A percentile compares a stretch with the other conserved stretches of the same genome.
These are phyloP conservation scores for Ophiostoma populinum DNA, from an alignment of 2,329 filamentous ascomycete species.

Conservation along the genomic window DNA sequence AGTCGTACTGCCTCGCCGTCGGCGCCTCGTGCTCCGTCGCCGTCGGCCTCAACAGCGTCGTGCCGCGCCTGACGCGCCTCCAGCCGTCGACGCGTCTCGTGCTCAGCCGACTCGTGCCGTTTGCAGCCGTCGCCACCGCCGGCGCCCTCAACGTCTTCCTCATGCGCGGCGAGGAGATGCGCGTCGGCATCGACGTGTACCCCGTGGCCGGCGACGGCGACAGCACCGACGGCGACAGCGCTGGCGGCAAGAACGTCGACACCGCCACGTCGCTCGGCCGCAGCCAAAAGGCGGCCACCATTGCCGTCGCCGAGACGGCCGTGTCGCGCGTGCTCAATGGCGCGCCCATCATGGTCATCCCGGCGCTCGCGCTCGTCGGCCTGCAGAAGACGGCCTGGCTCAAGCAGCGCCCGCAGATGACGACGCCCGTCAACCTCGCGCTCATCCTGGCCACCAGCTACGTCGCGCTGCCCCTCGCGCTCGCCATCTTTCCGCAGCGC, in stretches of 20 bases:
- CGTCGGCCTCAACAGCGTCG: slow-evolving; percentile 74
- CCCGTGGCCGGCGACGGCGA: slow-evolving; percentile 33
- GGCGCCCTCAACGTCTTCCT: slow-evolving; percentile 90
- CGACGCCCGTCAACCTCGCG: slow-evolving; percentile 69
- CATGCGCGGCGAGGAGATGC: slow-evolving; percentile 94
- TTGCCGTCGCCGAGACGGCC: slow-evolving; percentile 88
- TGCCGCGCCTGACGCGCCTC: slow-evolving; percentile 65
- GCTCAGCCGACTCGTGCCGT: slow-evolving; percentile 78
- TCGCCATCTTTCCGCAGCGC: slow-evolving; percentile 84
- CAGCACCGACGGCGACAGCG: background rate
- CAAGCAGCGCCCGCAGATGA: slow-evolving; percentile 55
- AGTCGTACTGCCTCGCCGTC: slow-evolving; percentile 86
- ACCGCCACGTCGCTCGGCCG: slow-evolving; percentile 59
- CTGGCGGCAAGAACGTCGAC: no score
- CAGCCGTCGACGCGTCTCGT: slow-evolving; percentile 59
- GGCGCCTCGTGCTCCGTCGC: slow-evolving; percentile 88
- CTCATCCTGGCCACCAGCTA: slow-evolving; percentile 77
- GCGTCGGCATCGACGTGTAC: slow-evolving; percentile 81
- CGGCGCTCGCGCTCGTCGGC: slow-evolving; percentile 68
- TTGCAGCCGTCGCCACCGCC: slow-evolving; percentile 83
- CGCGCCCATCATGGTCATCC: slow-evolving; percentile 92
- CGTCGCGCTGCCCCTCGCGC: slow-evolving; percentile 72
- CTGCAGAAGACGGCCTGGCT: slow-evolving; percentile 77
- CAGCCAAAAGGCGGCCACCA: slow-evolving; percentile 68
- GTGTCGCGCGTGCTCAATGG: slow-evolving; percentile 82